Evolutionary conservation across 805 yeast species (phyloP), one percentile per base, ranked within the genome.

Genomic region (Barnettozyma sucrosica): DNA sequence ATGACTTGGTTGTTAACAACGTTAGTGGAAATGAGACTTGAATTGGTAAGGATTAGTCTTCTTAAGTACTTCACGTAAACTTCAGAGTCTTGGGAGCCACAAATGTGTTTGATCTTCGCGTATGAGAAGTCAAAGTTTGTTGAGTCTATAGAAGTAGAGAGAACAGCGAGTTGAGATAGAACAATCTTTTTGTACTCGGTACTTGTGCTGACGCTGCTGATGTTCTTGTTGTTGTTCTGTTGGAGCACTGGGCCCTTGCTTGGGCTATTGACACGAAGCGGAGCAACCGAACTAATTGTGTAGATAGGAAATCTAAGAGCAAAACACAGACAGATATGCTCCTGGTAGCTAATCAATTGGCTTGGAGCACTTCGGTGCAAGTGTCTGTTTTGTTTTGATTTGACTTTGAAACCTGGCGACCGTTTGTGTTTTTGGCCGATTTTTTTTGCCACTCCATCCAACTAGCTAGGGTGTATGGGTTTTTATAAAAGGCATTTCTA

Each of bases 101-200:
- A 58, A 25, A 82, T 71, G 53, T 66, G 68, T 47, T 71, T 68
- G 57, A 81, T 77, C 58, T 81, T 77, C 36, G 59, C 55, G 43
- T 63, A 58, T 24, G 72, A 66, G 19, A 64, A 50, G 21, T 64
- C 66, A 58, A 73, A 69, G 61, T 72, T 74, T 20, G 64, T 63
- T 21, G 64, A 63, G 28, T 68, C 61, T 51, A 74, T 64, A 20
- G 77, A 71, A 34, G 76, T 66, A 43, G 75, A 65, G 43, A 81
- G 64, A 43, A 81, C 68, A 18, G 77, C 69, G 37, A 83, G 58
- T 63, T 83, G 88, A 32, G 80, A 74, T 49, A 72, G 58, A 40
- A 74, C 64, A 44, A 77, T 75, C 57, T 57, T 59, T 28, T 45
- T 49, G 46, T 52, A 47, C 48, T 55, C 56, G 16, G 42, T 19